Conservation (phyloP, 371 early-diverging fungal species). For the Mucor indicus region DNA sequence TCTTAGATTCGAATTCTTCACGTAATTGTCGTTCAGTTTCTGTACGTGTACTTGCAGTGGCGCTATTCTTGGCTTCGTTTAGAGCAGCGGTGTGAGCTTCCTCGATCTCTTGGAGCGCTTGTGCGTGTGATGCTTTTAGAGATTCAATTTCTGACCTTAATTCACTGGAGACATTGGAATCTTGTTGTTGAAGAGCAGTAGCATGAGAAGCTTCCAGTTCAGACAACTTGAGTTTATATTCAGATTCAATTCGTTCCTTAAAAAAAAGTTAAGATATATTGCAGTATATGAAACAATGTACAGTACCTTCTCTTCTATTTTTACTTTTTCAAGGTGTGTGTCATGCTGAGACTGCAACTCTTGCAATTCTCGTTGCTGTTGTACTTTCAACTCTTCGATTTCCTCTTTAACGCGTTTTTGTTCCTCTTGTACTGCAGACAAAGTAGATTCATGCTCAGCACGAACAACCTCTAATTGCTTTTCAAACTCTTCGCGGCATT, state of each 20-base stretch:
- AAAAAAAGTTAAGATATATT: too few species aligned
- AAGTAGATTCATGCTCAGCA: constrained; percentile 5
- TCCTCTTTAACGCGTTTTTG: constrained; percentile 17
- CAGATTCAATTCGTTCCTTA: constrained; percentile 17
- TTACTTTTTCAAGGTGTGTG: constrained; percentile 5
- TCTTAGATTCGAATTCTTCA: constrained; percentile 32
- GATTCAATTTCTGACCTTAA: constrained; percentile 16
- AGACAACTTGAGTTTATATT: constrained; percentile 11
- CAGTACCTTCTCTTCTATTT: constrained; percentile 13
- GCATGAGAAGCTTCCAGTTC: constrained; percentile 11
- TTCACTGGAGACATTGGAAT: constrained; percentile 4
- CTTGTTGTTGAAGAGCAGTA: constrained; percentile 4
- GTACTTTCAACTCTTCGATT: constrained; percentile 1
- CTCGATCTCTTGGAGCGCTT: constrained; percentile 10
- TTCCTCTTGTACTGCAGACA: constrained; percentile 8
- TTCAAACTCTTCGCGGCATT: constrained; percentile 16
- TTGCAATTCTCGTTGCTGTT: constrained; percentile 5
- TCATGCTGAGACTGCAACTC: constrained; percentile 9
- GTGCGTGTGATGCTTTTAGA: constrained; percentile 9
- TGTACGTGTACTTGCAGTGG: constrained; percentile 15
- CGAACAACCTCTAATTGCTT: constrained; percentile 8
- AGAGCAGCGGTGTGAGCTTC: constrained; percentile 14
- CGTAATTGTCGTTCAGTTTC: constrained; percentile 31
- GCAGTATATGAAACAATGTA: too few species aligned
- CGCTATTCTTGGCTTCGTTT: constrained; percentile 19